Conservation (phyloP, 805 yeast genomes). For the Ascoidea tarda region DNA sequence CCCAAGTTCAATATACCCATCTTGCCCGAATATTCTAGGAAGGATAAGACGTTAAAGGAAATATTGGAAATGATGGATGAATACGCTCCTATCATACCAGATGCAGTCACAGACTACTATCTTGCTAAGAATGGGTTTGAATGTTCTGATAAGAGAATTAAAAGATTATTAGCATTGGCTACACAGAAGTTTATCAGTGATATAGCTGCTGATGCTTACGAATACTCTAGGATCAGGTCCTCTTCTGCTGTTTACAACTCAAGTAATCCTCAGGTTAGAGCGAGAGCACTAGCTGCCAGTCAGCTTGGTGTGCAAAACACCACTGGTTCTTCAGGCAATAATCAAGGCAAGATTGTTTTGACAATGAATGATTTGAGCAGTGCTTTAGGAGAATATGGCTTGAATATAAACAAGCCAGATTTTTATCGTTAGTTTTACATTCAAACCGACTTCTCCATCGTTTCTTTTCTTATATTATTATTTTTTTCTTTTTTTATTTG, state of each 20-base stretch:
- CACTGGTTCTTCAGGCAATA: constrained; percentile 23
- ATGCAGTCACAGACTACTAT: constrained; percentile 90
- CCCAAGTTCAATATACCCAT: constrained; percentile 24
- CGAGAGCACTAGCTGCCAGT: constrained; percentile 62
- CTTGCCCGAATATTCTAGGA: constrained; percentile 55
- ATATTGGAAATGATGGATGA: constrained; percentile 84
- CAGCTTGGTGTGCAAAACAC: constrained; percentile 28
- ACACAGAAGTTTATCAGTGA: constrained; percentile 93
- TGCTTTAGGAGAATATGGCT: constrained; percentile 86
- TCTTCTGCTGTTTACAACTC: constrained; percentile 75
- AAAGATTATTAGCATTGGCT: constrained; percentile 80
- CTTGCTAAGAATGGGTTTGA: constrained; percentile 75
- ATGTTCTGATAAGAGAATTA: constrained; percentile 62
- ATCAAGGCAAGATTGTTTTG: constrained; percentile 66
- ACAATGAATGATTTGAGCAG: constrained; percentile 90
- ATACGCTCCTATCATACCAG: constrained; percentile 92
- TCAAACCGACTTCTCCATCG: neutral
- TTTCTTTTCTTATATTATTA: no score
- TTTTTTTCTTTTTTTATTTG: no score
- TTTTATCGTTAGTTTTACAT: constrained; percentile 52
- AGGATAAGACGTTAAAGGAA: constrained; percentile 74
- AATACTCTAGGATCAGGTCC: constrained; percentile 86
- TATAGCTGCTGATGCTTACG: constrained; percentile 93
- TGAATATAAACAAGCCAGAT: constrained; percentile 84
- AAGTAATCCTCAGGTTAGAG: constrained; percentile 74